These are phyloP conservation scores for Puccinia coronata DNA, from an alignment of 1,284 basidiomycete species.

Conservation along the genomic window DNA sequence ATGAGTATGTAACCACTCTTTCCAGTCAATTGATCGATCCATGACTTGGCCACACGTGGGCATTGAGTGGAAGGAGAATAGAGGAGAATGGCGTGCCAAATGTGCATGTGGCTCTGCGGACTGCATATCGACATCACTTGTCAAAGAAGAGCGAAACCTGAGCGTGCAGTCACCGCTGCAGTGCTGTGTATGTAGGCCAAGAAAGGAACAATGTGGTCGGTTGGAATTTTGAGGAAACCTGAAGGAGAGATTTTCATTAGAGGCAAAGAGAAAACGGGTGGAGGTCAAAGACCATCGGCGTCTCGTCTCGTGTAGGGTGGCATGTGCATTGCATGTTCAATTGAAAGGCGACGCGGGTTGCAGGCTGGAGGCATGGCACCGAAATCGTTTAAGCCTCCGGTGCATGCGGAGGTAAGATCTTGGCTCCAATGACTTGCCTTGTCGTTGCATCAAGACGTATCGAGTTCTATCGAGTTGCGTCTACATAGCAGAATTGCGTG, in stretches of 20 bases:
- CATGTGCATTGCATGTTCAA: background rate
- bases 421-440: background rate
- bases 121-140: background rate
- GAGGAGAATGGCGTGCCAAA: no score
- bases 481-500: background rate
- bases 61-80: no score
- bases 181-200: background rate
- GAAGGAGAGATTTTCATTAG: background rate
- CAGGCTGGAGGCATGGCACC: background rate
- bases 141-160: background rate
- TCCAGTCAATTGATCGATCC: no score
- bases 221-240: background rate
- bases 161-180: background rate
- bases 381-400: background rate
- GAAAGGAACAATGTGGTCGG: background rate
- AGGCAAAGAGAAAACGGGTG: no score
- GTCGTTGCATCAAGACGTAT: background rate
- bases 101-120: background rate
- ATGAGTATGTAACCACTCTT: no score
- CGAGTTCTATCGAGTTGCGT: background rate
- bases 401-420: background rate
- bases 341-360: slow-evolving; percentile 10
- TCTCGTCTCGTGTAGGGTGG: background rate
- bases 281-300: no score
- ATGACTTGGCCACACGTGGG: no score